These are phyloP conservation scores for Candida taoyuanica DNA, from an alignment of 805 yeast genomes.

Conservation along the genomic window DNA sequence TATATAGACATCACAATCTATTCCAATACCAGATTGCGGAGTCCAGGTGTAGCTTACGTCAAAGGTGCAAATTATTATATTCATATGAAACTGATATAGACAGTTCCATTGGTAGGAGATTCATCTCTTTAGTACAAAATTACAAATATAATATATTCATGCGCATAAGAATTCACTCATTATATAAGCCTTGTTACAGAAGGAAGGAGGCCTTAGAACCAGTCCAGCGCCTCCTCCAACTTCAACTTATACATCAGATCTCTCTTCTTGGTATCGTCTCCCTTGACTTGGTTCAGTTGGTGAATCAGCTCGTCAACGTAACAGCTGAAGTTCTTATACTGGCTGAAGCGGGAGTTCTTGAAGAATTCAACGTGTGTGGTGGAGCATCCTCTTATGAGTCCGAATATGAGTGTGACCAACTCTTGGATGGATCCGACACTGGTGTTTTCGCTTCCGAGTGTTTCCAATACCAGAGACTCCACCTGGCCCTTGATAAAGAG, in stretches of 20 bases:
- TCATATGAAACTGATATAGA: background rate
- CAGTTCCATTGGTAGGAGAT: too few relatives aligned
- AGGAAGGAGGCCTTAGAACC: background rate
- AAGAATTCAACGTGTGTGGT: conserved; percentile 21
- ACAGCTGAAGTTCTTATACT: conserved; percentile 22
- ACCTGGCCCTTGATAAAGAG: conserved; percentile 33
- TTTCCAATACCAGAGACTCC: conserved; percentile 29
- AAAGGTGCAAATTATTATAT: background rate
- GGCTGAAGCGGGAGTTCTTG: conserved; percentile 20
- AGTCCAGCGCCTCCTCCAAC: conserved; percentile 11
- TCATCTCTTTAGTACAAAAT: background rate
- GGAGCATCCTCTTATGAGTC: conserved; percentile 23
- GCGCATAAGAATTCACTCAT: too few relatives aligned
- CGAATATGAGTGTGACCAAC: conserved; percentile 19
- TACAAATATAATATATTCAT: background rate
- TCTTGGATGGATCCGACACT: conserved; percentile 9
- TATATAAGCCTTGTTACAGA: background rate
- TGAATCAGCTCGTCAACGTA: conserved; percentile 22
- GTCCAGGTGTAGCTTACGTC: too few relatives aligned
- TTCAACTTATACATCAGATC: conserved; percentile 14
- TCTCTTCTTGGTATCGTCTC: conserved; percentile 9
- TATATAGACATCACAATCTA: too few relatives aligned
- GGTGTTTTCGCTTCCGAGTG: conserved; percentile 1
- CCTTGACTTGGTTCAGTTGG: conserved; percentile 8
- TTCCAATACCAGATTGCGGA: too few relatives aligned